Base-by-base conservation (phyloP, 2,329 filamentous ascomycete species). In the Verticillium isaacii region DNA sequence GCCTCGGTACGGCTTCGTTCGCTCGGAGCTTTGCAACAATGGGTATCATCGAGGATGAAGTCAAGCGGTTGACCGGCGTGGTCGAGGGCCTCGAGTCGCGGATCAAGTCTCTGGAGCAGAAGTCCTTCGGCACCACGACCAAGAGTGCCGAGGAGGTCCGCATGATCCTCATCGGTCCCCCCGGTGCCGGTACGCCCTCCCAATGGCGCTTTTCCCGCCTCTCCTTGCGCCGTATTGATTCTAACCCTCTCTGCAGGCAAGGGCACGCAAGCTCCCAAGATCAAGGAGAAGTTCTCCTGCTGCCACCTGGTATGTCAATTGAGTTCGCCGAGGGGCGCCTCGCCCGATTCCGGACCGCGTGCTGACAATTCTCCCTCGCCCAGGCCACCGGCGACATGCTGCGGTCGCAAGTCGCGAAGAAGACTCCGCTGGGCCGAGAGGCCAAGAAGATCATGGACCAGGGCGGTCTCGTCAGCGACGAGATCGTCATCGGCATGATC, bases 361-460 rank as follows among this genome's bases (percentile, higher is more conserved):
- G 23, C 34, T 11, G 17, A 17, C 32, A 15, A 45, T 52, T 60
- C 23, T 68, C 62, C 61, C 45, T 60, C 63, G 61, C 62, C 63
- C 67, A 97, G 93, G 95, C 95, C 66, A 99, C 95, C 63, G 95
- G 95, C 77, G 95, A 99, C 80, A 99, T 99, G 95, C 87, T 99
- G 73, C 93, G 95, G 73, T 96, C 93, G 69, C 95, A 99, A 80
- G 95, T 99, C 74, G 91, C 94, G 68, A 96, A 96, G 82, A 97
- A 98, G 88, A 99, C 95, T 62, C 80, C 91, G 63, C 88, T 99
- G 67, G 95, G 95, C 70, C 87, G 91, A 74, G 93, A 97, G 83
- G 95, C 95, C 68, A 99, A 99, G 89, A 98, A 98, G 88, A 99
- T 99, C 78, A 99, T 99, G 95, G 95, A 99, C 75, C 90, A 94